These are phyloP conservation scores for Sphenostylis stenocarpa DNA, from an alignment of 306 rosid genomes.

Conservation along the genomic window DNA sequence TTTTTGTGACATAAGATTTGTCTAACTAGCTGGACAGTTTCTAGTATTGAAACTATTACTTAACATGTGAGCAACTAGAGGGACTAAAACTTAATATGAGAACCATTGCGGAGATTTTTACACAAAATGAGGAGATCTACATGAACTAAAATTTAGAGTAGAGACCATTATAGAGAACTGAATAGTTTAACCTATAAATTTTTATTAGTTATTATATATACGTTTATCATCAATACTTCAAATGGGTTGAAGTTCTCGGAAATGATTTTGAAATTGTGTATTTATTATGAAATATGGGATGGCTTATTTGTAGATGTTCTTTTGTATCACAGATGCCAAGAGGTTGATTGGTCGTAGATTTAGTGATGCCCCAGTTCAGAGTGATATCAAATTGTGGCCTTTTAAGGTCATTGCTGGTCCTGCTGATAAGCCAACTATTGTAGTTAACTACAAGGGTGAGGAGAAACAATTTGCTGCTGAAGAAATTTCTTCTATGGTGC, in stretches of 20 bases:
- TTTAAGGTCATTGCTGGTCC: not conserved
- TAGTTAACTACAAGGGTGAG: constrained; percentile 5
- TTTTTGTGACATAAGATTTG: not conserved
- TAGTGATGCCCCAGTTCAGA: constrained; percentile 2
- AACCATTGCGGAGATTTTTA: not conserved
- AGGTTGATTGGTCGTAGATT: constrained; percentile 17
- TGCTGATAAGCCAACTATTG: not conserved
- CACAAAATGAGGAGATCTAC: no score
- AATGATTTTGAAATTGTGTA: not conserved
- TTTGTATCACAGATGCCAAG: not conserved
- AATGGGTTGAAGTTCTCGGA: not conserved
- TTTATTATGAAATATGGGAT: not conserved
- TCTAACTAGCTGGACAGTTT: not conserved
- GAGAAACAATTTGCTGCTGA: not conserved
- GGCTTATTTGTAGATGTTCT: not conserved
- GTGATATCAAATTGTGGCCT: constrained; percentile 13
- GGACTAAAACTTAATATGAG: not conserved
- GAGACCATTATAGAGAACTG: not conserved
- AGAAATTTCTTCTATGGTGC: not conserved
- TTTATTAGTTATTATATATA: not conserved
- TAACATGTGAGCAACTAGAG: no score
- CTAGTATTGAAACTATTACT: not conserved
- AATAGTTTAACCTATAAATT: not conserved
- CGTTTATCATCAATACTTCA: not conserved
- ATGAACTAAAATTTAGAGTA: not conserved